These are phyloP conservation scores for Coemansia umbellata DNA, from an alignment of 192 early-diverging fungal species.

Conservation along the genomic window DNA sequence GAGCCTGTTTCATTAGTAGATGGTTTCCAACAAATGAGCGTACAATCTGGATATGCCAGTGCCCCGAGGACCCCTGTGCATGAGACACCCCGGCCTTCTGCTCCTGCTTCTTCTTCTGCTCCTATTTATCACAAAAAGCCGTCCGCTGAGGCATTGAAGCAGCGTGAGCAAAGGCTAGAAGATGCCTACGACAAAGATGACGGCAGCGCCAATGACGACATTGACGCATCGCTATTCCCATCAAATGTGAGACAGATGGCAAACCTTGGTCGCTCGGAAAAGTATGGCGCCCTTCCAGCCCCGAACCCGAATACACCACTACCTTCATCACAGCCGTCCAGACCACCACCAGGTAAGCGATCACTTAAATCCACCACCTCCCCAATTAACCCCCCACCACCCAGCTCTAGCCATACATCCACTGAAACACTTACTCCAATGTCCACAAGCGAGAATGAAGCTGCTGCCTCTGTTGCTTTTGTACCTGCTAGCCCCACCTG, in stretches of 20 bases:
- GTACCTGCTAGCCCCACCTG: neutral
- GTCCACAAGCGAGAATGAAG: neutral
- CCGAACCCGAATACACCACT: neutral
- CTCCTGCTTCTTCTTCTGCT: conserved; percentile 4
- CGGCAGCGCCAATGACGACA: conserved; percentile 22
- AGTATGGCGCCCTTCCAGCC: conserved; percentile 11
- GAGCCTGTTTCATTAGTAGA: conserved; percentile 7
- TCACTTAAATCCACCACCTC: neutral
- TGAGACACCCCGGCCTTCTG: neutral
- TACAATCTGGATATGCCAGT: conserved; percentile 5
- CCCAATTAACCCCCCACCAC: conserved; percentile 3
- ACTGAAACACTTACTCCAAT: neutral
- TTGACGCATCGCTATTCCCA: conserved; percentile 38
- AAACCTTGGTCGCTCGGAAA: conserved; percentile 31
- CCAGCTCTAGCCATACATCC: conserved; percentile 1
- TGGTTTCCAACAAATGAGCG: conserved; percentile 26
- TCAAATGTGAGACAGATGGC: conserved; percentile 22
- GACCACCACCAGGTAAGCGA: conserved; percentile 35
- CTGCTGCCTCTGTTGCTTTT: neutral
- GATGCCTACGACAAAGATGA: conserved; percentile 43
- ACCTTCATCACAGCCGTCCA: neutral
- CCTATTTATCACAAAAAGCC: conserved; percentile 6
- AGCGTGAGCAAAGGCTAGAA: conserved; percentile 36
- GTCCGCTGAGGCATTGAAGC: conserved; percentile 20
- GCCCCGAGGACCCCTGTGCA: neutral